These are phyloP conservation scores for Crithidia thermophila DNA, from an alignment of 208 protist genomes.

Conservation along the genomic window DNA sequence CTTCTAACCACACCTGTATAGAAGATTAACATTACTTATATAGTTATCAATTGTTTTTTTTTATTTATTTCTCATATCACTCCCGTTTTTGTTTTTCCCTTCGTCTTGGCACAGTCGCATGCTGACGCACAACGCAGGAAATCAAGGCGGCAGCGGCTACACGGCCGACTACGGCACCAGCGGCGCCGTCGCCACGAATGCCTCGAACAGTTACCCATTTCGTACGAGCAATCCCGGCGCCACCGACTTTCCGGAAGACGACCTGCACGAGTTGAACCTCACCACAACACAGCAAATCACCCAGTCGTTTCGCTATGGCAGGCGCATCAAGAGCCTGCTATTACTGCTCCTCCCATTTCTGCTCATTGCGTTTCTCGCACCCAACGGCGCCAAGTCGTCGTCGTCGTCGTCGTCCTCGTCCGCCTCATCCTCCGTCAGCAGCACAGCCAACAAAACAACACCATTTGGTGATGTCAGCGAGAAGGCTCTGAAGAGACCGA, in stretches of 20 bases:
- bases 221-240: conserved; percentile 41
- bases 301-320: conserved; percentile 28
- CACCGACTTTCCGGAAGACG: conserved; percentile 40
- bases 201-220: too few species aligned
- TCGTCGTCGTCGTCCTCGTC: background rate
- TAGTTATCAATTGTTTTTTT: too few species aligned
- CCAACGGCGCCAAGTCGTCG: background rate
- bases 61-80: conserved; percentile 11
- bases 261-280: conserved; percentile 29
- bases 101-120: too few species aligned
- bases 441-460: background rate
- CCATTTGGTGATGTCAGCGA: too few species aligned
- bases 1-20: too few species aligned
- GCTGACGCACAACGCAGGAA: background rate
- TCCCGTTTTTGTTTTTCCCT: background rate
- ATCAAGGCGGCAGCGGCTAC: conserved; percentile 3
- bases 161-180: conserved; percentile 19
- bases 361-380: conserved; percentile 9
- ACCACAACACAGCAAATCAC: conserved; percentile 21
- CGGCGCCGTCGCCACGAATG: background rate
- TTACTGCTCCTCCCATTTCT: conserved; percentile 28
- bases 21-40: too few species aligned
- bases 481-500: background rate
- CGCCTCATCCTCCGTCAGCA: background rate
- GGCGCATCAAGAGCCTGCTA: conserved; percentile 31